These are phyloP conservation scores for Phytopythium ostracodes DNA, from an alignment of 352 stramenopile species.

Conservation along the genomic window DNA sequence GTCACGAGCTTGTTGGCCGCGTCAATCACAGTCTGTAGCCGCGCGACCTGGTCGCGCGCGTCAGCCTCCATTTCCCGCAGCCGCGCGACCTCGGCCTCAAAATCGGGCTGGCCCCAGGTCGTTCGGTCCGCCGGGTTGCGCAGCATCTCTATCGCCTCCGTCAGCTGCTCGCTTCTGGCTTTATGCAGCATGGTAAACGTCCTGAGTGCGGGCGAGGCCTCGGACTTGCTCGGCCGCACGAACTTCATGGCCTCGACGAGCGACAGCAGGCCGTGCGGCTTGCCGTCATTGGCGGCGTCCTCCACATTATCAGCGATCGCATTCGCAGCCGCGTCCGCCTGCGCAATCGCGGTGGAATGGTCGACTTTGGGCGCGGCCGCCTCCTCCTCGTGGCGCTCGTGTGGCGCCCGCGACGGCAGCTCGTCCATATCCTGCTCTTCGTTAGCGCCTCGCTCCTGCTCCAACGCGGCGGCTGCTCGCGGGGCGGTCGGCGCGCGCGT, in stretches of 20 bases:
- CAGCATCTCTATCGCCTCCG: conserved; percentile 5
- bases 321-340: background rate
- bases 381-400: background rate
- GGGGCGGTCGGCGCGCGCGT: conserved; percentile 5
- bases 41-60: conserved; percentile 29
- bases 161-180: background rate
- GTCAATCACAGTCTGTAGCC: conserved; percentile 28
- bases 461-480: conserved; percentile 7
- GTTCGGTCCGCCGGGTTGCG: conserved; percentile 11
- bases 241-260: conserved; percentile 20
- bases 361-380: conserved; percentile 9
- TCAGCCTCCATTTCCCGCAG: conserved; percentile 30
- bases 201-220: conserved; percentile 11
- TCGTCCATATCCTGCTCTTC: conserved; percentile 15
- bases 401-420: conserved; percentile 4
- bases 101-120: conserved; percentile 12
- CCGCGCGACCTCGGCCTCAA: conserved; percentile 28
- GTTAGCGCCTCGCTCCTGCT: conserved; percentile 11
- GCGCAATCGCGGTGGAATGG: background rate
- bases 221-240: conserved; percentile 15
- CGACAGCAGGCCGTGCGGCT: background rate
- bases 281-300: background rate
- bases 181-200: conserved; percentile 16
- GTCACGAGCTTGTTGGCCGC: conserved; percentile 27
- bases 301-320: conserved; percentile 5